phyloP scores from a whole-genome alignment of 257 asterid species.

The Fraxinus pennsylvanica region DNA sequence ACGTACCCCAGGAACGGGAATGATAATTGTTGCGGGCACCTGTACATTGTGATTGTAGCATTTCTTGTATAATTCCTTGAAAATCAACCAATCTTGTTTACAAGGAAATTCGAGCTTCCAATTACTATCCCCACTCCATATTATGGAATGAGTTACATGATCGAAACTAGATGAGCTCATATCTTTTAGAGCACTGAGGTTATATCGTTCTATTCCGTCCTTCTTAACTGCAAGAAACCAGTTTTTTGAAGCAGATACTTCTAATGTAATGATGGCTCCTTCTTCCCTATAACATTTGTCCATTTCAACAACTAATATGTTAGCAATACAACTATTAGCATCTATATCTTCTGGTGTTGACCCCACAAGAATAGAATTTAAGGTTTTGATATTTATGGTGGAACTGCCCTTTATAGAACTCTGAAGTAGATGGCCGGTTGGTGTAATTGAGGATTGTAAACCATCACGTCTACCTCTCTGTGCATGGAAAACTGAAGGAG shows the following conservation, averaged over 20 bases:
- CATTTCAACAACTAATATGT: slow-evolving; percentile 25
- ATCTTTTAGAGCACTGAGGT: slow-evolving; percentile 48
- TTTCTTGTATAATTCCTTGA: slow-evolving; percentile 81
- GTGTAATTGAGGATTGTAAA: slow-evolving; percentile 27
- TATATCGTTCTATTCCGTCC: slow-evolving; percentile 48
- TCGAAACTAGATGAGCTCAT: slow-evolving; percentile 73
- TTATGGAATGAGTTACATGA: slow-evolving; percentile 60
- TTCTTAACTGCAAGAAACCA: slow-evolving; percentile 61
- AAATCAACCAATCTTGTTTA: slow-evolving; percentile 74
- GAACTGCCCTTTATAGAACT: slow-evolving; percentile 43
- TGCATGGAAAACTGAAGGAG: slow-evolving; percentile 38
- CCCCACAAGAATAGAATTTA: slow-evolving; percentile 32
- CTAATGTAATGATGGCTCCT: not conserved
- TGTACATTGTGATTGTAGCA: slow-evolving; percentile 64
- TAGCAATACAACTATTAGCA: slow-evolving; percentile 33
- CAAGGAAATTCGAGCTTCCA: slow-evolving; percentile 82
- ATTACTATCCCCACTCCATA: slow-evolving; percentile 58
- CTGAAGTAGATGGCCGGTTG: slow-evolving; percentile 39
- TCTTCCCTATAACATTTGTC: not conserved
- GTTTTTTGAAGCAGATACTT: slow-evolving; percentile 36
- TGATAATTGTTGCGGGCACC: slow-evolving; percentile 40
- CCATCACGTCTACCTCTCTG: slow-evolving; percentile 49
- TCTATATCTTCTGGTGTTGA: not conserved
- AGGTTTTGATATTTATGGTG: slow-evolving; percentile 31
- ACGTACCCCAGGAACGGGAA: slow-evolving; percentile 80